These are phyloP conservation scores for Choanephora cucurbitarum DNA, from an alignment of 371 early-diverging fungal genomes.

Conservation along the genomic window DNA sequence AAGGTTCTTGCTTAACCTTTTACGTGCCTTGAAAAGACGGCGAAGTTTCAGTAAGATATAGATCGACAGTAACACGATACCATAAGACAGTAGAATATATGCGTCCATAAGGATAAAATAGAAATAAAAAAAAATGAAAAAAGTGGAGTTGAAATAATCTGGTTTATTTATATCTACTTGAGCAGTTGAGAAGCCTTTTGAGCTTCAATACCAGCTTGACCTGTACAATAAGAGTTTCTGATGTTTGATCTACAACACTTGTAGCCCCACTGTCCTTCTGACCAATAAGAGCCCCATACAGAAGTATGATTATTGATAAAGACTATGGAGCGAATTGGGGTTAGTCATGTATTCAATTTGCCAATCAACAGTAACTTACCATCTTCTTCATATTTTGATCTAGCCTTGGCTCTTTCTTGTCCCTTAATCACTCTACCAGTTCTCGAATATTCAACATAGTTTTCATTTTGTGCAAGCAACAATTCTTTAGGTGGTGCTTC, in stretches of 20 bases:
- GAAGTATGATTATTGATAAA: slow-evolving; percentile 81
- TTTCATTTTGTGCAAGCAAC: slow-evolving; percentile 85
- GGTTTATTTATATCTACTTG: slow-evolving; percentile 6
- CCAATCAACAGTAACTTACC: too few relatives aligned
- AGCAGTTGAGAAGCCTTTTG: slow-evolving; percentile 41
- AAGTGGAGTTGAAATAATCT: not conserved
- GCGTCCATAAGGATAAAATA: slow-evolving; percentile 3
- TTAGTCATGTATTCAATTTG: not conserved
- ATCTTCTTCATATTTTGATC: slow-evolving; percentile 92
- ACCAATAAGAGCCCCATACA: slow-evolving; percentile 96
- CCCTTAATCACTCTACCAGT: slow-evolving; percentile 90
- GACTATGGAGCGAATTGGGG: slow-evolving; percentile 38
- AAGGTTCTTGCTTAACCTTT: slow-evolving; percentile 13
- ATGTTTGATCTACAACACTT: slow-evolving; percentile 85
- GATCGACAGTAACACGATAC: slow-evolving; percentile 5
- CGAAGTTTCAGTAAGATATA: slow-evolving; percentile 14
- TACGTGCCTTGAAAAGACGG: slow-evolving; percentile 18
- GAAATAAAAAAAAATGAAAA: not conserved
- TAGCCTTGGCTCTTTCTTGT: slow-evolving; percentile 73
- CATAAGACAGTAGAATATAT: slow-evolving; percentile 11
- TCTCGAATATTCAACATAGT: slow-evolving; percentile 96
- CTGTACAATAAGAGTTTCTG: slow-evolving; percentile 83
- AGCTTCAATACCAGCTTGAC: slow-evolving; percentile 78
- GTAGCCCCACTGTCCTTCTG: slow-evolving; percentile 96
- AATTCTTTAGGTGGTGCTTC: slow-evolving; percentile 87